Conservation (phyloP, 495 filamentous ascomycete genomes). For the Amorphotheca resinae region DNA sequence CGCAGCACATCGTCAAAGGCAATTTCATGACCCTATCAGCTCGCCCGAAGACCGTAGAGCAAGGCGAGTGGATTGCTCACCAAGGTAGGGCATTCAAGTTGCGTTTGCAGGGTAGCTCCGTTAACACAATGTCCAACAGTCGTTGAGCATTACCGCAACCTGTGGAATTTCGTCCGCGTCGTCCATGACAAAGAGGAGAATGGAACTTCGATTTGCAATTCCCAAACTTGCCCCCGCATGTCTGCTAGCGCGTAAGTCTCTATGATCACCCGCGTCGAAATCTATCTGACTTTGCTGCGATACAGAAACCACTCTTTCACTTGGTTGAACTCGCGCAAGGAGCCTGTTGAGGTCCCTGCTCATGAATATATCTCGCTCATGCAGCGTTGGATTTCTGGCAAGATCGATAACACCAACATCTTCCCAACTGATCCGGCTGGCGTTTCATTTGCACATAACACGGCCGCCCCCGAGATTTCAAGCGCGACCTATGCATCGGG, state of each 20-base stretch:
- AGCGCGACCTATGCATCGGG: slow-evolving; percentile 44
- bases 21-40: slow-evolving; percentile 93
- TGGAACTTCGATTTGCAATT: slow-evolving; percentile 67
- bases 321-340: slow-evolving; percentile 60
- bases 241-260: slow-evolving; percentile 71
- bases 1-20: slow-evolving; percentile 80
- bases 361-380: slow-evolving; percentile 84
- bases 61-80: slow-evolving; percentile 88
- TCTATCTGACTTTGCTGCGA: background rate
- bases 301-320: slow-evolving; percentile 74
- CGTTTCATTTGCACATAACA: slow-evolving; percentile 42
- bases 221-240: slow-evolving; percentile 76
- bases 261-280: slow-evolving; percentile 9
- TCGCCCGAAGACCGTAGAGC: slow-evolving; percentile 76
- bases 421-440: slow-evolving; percentile 66
- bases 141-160: slow-evolving; percentile 79
- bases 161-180: slow-evolving; percentile 72
- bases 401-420: slow-evolving; percentile 73
- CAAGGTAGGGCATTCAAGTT: slow-evolving; percentile 49
- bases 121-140: slow-evolving; percentile 33
- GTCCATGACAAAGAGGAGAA: slow-evolving; percentile 67
- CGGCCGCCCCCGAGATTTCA: slow-evolving; percentile 31
- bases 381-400: slow-evolving; percentile 86
- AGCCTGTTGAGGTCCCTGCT: slow-evolving; percentile 59
- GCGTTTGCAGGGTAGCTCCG: background rate